phyloP scores from a whole-genome alignment of 2,329 filamentous ascomycete genomes.

The Ophiostoma populinum region DNA sequence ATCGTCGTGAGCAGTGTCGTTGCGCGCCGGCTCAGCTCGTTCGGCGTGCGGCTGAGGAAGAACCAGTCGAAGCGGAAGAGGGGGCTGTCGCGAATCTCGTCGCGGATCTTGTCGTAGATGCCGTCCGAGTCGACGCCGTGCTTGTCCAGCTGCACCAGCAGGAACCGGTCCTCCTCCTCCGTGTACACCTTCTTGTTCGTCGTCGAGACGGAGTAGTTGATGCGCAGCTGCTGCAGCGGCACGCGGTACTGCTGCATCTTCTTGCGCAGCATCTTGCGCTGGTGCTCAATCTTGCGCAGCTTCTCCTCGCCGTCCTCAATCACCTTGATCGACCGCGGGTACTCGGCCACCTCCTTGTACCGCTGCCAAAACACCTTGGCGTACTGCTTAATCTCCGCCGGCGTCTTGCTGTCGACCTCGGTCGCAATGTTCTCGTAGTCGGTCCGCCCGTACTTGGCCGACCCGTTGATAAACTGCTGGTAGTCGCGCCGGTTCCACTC shows the following conservation, averaged over 20 bases:
- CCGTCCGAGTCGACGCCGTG: conserved; percentile 82
- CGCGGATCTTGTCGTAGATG: conserved; percentile 86
- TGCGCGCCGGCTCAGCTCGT: conserved; percentile 82
- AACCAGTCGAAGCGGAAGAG: conserved; percentile 99
- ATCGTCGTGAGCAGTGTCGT: conserved; percentile 89
- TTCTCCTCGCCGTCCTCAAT: conserved; percentile 91
- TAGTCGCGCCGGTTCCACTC: conserved; percentile 97
- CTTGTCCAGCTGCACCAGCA: conserved; percentile 83
- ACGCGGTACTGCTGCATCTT: conserved; percentile 97
- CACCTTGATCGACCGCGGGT: conserved; percentile 69
- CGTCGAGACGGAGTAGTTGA: conserved; percentile 96
- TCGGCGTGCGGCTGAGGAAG: conserved; percentile 84
- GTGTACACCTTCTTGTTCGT: conserved; percentile 99
- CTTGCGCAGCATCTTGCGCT: conserved; percentile 81
- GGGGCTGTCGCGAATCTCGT: conserved; percentile 86
- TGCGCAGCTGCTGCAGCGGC: conserved; percentile 90
- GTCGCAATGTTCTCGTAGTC: conserved; percentile 73
- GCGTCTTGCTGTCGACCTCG: conserved; percentile 81
- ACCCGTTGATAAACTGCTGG: conserved; percentile 93
- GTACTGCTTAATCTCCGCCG: conserved; percentile 74
- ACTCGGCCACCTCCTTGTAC: conserved; percentile 79
- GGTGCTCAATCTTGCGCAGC: conserved; percentile 72
- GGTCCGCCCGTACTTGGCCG: conserved; percentile 75
- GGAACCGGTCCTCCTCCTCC: conserved; percentile 90
- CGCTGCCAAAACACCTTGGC: conserved; percentile 94